phyloP scores from a whole-genome alignment of 2,329 filamentous ascomycete species.

The Diplocarpon mali region DNA sequence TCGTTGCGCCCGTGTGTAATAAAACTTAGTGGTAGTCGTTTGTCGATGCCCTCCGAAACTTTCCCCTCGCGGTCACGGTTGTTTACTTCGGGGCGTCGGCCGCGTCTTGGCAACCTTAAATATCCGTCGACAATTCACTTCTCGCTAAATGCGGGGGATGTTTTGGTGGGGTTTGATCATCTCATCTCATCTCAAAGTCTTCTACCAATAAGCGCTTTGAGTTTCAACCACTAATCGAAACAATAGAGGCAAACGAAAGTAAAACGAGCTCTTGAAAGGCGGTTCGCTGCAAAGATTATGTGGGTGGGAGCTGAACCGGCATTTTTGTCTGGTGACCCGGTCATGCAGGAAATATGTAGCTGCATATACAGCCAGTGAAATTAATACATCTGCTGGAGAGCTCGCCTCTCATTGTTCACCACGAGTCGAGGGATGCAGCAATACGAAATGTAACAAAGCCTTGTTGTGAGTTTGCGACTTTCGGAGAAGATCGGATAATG shows the following conservation, averaged over 20 bases:
- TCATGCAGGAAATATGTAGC: constrained; percentile 6
- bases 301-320: constrained; percentile 1
- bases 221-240: neutral
- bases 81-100: constrained; percentile 8
- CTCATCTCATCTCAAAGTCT: neutral
- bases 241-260: neutral
- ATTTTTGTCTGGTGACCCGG: neutral
- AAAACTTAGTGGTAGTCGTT: too few species aligned
- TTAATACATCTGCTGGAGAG: neutral
- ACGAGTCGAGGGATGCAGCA: too few species aligned
- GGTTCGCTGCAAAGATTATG: neutral
- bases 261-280: too few species aligned
- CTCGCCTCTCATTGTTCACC: constrained; percentile 2
- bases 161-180: neutral
- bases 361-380: constrained; percentile 4
- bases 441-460: too few species aligned
- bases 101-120: constrained; percentile 6
- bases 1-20: too few species aligned
- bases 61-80: neutral
- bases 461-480: neutral
- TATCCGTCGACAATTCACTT: neutral
- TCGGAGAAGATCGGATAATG: too few species aligned
- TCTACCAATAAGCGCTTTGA: too few species aligned
- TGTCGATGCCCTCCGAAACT: too few species aligned
- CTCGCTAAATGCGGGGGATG: constrained; percentile 1